phyloP scores from a whole-genome alignment of 2,329 filamentous ascomycete species.

The Trichoderma harzianum region DNA sequence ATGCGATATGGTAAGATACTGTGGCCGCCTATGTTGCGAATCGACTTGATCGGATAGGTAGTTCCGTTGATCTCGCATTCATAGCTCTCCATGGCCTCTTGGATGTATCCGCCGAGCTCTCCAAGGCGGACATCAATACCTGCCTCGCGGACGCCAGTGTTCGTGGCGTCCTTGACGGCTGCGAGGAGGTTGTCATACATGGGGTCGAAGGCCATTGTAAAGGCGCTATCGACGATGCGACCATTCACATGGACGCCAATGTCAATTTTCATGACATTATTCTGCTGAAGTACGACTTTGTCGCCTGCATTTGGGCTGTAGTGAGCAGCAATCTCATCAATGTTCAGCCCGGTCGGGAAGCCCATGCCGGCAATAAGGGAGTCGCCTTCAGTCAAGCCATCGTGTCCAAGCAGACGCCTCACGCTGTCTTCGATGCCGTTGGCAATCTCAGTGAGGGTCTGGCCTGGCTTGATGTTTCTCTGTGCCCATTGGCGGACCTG shows the following conservation, averaged over 20 bases:
- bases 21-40: constrained; percentile 71
- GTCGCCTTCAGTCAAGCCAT: constrained; percentile 69
- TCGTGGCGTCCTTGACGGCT: constrained; percentile 66
- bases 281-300: constrained; percentile 66
- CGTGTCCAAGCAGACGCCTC: constrained; percentile 66
- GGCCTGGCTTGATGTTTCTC: constrained; percentile 71
- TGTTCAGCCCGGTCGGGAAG: constrained; percentile 73
- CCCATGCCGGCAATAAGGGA: constrained; percentile 71
- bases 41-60: constrained; percentile 66
- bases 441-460: constrained; percentile 70
- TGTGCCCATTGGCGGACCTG: constrained; percentile 76
- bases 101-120: constrained; percentile 67
- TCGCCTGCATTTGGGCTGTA: constrained; percentile 77
- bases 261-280: constrained; percentile 72
- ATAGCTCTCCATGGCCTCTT: constrained; percentile 76
- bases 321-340: constrained; percentile 76
- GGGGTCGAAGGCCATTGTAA: constrained; percentile 67
- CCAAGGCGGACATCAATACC: constrained; percentile 76
- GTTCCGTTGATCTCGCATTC: constrained; percentile 68
- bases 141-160: constrained; percentile 75
- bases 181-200: constrained; percentile 66
- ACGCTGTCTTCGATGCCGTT: constrained; percentile 78
- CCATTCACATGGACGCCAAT: constrained; percentile 72
- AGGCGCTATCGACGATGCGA: constrained; percentile 69
- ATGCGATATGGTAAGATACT: constrained; percentile 74